Conservation (phyloP, 257 asterid genomes). For the Cruciata laevipes region DNA sequence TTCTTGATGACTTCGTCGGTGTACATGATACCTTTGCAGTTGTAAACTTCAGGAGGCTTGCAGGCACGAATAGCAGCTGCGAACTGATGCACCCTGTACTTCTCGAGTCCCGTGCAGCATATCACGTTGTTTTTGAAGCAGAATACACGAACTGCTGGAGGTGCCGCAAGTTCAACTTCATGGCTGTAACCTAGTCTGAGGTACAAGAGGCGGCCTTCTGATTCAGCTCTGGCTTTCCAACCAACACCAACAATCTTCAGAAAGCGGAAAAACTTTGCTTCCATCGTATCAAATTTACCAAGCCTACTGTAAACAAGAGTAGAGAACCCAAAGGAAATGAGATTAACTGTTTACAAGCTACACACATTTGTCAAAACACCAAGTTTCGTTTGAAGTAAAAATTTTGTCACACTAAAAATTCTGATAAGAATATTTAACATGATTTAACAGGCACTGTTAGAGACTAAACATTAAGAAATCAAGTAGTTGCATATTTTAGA, state of each 20-base stretch:
- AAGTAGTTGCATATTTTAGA: background rate
- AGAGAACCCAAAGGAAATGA: background rate
- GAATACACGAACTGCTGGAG: conserved; percentile 62
- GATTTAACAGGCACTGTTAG: background rate
- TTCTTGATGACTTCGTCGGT: conserved; percentile 62
- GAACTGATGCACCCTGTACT: conserved; percentile 60
- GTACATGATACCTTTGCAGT: conserved; percentile 70
- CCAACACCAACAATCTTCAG: conserved; percentile 79
- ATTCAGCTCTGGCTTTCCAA: conserved; percentile 72
- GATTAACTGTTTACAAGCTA: background rate
- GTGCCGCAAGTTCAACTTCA: conserved; percentile 53
- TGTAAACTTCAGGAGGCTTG: conserved; percentile 59
- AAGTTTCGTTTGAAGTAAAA: too few relatives aligned
- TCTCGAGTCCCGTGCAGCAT: conserved; percentile 69
- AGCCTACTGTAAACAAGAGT: conserved; percentile 9
- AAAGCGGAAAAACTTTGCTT: conserved; percentile 52
- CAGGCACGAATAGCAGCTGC: conserved; percentile 58
- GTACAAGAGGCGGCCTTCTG: conserved; percentile 66
- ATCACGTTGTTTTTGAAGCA: conserved; percentile 54
- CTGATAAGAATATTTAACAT: background rate
- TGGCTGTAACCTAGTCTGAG: conserved; percentile 70
- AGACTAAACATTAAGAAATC: background rate
- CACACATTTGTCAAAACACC: too few relatives aligned
- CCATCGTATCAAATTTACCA: conserved; percentile 26
- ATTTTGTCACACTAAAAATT: background rate